These are phyloP conservation scores for Xylaria sp. DNA, from an alignment of 2,329 filamentous ascomycete species.

Conservation along the genomic window DNA sequence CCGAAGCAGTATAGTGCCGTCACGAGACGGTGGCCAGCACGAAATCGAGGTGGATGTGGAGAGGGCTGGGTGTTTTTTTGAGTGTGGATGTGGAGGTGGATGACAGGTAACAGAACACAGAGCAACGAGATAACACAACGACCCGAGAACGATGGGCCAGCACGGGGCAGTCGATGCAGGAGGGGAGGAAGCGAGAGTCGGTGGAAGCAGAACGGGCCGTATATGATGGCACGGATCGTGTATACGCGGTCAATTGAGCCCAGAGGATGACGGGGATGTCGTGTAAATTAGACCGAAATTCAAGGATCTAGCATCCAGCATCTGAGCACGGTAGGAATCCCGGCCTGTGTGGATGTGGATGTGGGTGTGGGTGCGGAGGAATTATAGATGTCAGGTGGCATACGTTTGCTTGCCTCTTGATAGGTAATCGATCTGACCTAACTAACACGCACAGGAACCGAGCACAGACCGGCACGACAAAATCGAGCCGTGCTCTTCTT, in stretches of 20 bases:
- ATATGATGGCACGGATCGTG: constrained; percentile 8
- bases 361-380: constrained; percentile 9
- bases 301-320: constrained; percentile 21
- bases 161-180: not conserved
- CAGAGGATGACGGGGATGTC: constrained; percentile 12
- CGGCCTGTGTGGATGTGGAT: constrained; percentile 3
- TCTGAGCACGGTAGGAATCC: constrained; percentile 20
- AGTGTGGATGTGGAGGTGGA: not conserved
- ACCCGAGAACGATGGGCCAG: not conserved
- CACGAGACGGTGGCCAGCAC: constrained; percentile 27
- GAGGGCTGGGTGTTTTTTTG: not conserved
- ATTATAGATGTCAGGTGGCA: constrained; percentile 24
- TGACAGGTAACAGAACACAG: constrained; percentile 7
- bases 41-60: constrained; percentile 18
- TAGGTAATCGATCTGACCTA: constrained; percentile 7
- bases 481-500: not conserved
- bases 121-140: not conserved
- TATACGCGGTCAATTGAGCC: constrained; percentile 5
- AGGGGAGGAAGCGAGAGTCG: not conserved
- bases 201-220: constrained; percentile 7
- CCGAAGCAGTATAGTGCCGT: constrained; percentile 31
- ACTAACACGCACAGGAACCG: constrained; percentile 12
- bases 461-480: constrained; percentile 4
- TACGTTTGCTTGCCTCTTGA: constrained; percentile 16
- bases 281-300: constrained; percentile 25